Conservation (phyloP, 78 protist species). For the Pelomyxa schiedti region DNA sequence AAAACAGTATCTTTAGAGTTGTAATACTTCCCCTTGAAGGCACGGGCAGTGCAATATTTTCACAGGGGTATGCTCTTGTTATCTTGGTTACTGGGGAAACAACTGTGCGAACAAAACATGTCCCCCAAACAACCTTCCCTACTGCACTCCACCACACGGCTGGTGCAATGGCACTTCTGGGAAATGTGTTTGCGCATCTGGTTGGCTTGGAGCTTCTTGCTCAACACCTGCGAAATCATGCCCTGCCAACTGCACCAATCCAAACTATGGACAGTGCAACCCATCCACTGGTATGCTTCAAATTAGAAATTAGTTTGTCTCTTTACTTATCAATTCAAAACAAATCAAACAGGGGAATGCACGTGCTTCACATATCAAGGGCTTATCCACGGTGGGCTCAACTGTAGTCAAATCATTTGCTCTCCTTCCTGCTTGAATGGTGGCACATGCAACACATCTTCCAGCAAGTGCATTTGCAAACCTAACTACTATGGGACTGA, state of each 20-base stretch:
- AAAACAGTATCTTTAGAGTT: background rate
- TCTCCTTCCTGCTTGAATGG: background rate
- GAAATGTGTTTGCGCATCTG: background rate
- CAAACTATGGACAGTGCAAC: background rate
- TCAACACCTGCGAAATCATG: background rate
- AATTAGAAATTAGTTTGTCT: too few relatives aligned
- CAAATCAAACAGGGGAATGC: too few relatives aligned
- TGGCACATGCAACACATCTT: background rate
- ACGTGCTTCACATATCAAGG: background rate
- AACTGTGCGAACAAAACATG: background rate
- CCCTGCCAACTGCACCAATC: background rate
- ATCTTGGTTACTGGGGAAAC: background rate
- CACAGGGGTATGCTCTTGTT: background rate
- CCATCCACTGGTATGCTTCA: background rate
- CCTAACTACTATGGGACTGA: background rate
- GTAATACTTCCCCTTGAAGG: background rate
- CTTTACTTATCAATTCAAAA: too few relatives aligned
- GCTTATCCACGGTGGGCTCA: background rate
- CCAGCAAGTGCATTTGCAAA: background rate
- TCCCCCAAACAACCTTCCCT: background rate
- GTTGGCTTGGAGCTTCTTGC: conserved; percentile 11
- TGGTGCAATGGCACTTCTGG: background rate
- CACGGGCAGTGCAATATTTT: background rate
- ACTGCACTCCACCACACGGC: conserved; percentile 15
- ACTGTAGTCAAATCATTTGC: background rate